Conservation (phyloP, 2,329 filamentous ascomycete genomes). For the Trichophyton simii region DNA sequence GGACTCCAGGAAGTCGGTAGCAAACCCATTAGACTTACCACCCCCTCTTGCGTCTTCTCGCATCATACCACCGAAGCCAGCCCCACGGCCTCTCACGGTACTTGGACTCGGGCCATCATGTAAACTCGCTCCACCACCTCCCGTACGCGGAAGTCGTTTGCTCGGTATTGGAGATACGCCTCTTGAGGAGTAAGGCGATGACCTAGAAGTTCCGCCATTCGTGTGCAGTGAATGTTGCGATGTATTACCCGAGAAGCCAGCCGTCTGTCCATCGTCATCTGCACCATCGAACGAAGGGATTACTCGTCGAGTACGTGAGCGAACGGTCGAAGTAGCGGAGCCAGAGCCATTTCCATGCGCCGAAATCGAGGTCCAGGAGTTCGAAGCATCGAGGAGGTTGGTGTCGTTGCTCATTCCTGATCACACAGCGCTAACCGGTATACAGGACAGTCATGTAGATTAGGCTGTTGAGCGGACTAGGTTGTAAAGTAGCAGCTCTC, state of each 20-base stretch:
- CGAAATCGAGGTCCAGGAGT: conserved; percentile 21
- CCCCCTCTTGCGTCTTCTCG: not conserved
- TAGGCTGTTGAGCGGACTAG: not conserved
- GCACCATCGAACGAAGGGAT: conserved; percentile 28
- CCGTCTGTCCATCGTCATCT: conserved; percentile 13
- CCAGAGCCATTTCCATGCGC: conserved; percentile 21
- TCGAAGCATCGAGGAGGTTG: conserved; percentile 25
- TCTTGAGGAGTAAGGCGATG: conserved; percentile 23
- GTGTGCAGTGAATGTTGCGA: conserved; percentile 4
- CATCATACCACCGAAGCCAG: not conserved
- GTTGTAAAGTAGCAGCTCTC: not conserved
- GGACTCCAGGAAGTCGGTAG: conserved; percentile 31
- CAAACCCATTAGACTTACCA: conserved; percentile 7
- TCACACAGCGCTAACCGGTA: not conserved
- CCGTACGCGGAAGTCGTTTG: conserved; percentile 4
- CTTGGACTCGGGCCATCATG: not conserved
- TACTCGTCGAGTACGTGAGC: conserved; percentile 33
- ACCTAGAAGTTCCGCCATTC: conserved; percentile 2
- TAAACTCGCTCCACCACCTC: not conserved
- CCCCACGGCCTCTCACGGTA: not conserved
- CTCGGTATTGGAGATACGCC: conserved; percentile 11
- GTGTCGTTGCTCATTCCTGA: conserved; percentile 33
- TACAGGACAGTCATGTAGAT: not conserved
- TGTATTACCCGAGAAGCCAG: not conserved
- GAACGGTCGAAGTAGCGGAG: conserved; percentile 27